Evolutionary conservation across 148 eudicot species (phyloP), one percentile per base, ranked within the genome.

Genomic region (Mesembryanthemum crystallinum): DNA sequence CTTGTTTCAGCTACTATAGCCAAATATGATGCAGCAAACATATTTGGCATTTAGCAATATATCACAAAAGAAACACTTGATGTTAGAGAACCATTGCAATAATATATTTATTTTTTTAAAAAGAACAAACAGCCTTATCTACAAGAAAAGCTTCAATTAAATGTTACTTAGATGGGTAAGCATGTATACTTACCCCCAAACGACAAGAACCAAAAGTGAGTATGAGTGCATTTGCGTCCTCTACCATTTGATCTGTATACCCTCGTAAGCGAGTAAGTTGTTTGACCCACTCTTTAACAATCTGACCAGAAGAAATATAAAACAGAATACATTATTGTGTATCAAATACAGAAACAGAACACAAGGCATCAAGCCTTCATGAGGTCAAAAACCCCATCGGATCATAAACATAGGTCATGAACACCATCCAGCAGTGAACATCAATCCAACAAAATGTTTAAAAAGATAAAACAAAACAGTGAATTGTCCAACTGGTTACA

Each of bases 161-260:
- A n/a, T n/a, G n/a, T n/a, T n/a, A n/a, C n/a, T n/a, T n/a, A n/a
- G n/a, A n/a, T n/a, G n/a, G n/a, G n/a, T n/a, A n/a, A n/a, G n/a
- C n/a, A n/a, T n/a, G n/a, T n/a, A 73, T 59, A 54, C 89, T 87
- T 86, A 91, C 97, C 87, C 97, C 98, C 32, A 93, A 88, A 63
- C 89, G 81, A 81, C 89, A 94, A 64, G 98, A 94, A 76, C 98
- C 98, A 81, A 91, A 94, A 73, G 98, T 91, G 27, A 88, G 86
- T 72, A 91, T 80, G 29, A 87, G 85, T n/a, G 95, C 98, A 88
- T 92, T 94, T 67, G 98, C 90, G 74, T 86, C 89, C 80, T 89
- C 93, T 51, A 90, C 95, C 97, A 91, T 94, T 82, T 89, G 92
- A 77, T 90, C 93, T 12, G 91, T 85, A 74, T 94, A 94, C 59